These are phyloP conservation scores for Macadamia integrifolia DNA, from an alignment of 164 flowering plant genomes.

Conservation along the genomic window DNA sequence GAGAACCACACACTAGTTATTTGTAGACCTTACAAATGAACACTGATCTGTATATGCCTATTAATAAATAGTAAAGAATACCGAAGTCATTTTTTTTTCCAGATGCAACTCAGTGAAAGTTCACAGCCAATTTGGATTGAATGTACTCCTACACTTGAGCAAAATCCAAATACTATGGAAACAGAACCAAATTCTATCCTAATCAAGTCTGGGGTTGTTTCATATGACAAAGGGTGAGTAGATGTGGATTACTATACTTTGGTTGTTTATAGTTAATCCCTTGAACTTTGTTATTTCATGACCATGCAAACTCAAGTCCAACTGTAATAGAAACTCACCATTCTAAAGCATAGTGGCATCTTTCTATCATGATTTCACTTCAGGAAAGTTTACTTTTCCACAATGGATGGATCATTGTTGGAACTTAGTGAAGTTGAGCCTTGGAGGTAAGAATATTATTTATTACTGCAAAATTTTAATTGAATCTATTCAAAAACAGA, in stretches of 20 bases:
- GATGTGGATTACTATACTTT: conserved; percentile 21
- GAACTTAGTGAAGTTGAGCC: conserved; percentile 54
- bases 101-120: conserved; percentile 60
- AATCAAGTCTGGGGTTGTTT: conserved; percentile 55
- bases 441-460: conserved; percentile 36
- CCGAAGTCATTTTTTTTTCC: conserved; percentile 10
- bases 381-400: conserved; percentile 71
- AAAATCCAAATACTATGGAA: conserved; percentile 20
- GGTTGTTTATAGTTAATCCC: not conserved
- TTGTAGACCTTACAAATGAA: not conserved
- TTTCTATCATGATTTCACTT: not conserved
- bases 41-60: not conserved
- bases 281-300: not conserved
- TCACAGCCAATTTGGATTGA: conserved; percentile 70
- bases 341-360: conserved; percentile 1
- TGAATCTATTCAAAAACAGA: not conserved
- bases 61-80: not conserved
- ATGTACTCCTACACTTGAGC: conserved; percentile 23
- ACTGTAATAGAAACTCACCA: not conserved
- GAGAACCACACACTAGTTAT: not conserved
- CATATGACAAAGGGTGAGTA: conserved; percentile 66
- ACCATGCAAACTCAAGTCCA: not conserved
- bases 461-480: not conserved
- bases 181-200: conserved; percentile 28
- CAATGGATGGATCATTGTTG: conserved; percentile 48